Conservation (phyloP, 2,329 filamentous ascomycete species). For the Grosmannia serpens region DNA sequence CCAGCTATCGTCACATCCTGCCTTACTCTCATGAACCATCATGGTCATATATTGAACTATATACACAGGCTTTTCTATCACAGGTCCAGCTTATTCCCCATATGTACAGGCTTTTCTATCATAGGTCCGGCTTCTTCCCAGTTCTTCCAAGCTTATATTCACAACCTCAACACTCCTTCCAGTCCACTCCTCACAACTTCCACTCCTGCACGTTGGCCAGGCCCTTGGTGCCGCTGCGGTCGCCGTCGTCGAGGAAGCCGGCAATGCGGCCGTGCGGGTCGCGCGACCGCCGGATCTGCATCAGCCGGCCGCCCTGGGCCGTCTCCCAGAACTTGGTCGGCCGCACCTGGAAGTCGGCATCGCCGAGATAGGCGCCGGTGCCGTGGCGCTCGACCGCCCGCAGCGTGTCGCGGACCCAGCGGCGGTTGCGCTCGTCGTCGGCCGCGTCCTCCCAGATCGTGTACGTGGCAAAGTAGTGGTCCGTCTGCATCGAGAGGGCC, state of each 20-base stretch:
- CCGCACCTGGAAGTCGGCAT: slow-evolving; percentile 39
- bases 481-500: slow-evolving; percentile 42
- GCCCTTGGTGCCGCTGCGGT: slow-evolving; percentile 2
- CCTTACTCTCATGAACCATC: no score
- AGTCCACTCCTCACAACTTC: not conserved
- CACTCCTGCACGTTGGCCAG: slow-evolving; percentile 8
- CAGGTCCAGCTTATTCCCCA: no score
- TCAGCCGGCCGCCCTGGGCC: slow-evolving; percentile 13
- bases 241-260: slow-evolving; percentile 10
- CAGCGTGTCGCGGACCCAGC: slow-evolving; percentile 33
- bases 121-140: no score
- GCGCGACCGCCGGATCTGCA: slow-evolving; percentile 4
- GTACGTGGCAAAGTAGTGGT: slow-evolving; percentile 45
- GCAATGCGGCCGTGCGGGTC: slow-evolving; percentile 9
- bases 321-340: slow-evolving; percentile 36
- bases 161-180: no score
- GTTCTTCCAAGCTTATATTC: no score
- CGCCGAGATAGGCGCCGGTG: slow-evolving; percentile 41
- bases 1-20: no score
- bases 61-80: no score
- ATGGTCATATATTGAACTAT: no score
- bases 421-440: slow-evolving; percentile 31
- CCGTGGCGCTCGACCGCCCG: slow-evolving; percentile 25
- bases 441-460: slow-evolving; percentile 33
- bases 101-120: no score